Evolutionary conservation across 2,329 filamentous ascomycete species (phyloP).

Genomic region (Alternaria rosae): DNA sequence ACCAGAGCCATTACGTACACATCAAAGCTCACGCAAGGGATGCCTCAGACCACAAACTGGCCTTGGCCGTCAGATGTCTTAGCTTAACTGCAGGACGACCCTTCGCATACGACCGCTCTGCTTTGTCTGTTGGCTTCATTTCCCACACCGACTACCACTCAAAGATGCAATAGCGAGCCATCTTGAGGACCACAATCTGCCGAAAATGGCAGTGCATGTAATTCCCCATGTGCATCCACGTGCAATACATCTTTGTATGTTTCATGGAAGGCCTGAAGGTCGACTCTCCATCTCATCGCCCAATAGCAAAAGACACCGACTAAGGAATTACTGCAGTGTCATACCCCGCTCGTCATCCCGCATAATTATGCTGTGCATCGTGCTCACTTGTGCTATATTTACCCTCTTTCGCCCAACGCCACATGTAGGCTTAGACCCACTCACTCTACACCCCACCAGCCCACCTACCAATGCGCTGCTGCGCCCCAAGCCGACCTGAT

Average conservation of each 20-base stretch:
- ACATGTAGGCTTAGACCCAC: constrained; percentile 22
- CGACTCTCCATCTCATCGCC: constrained; percentile 8
- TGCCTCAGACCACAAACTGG: neutral
- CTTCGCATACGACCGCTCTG: neutral
- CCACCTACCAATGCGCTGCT: constrained; percentile 21
- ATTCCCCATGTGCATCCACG: constrained; percentile 11
- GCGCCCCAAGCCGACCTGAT: constrained; percentile 33
- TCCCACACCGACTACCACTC: neutral
- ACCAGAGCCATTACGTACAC: neutral
- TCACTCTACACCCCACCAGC: constrained; percentile 24
- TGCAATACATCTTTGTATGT: constrained; percentile 8
- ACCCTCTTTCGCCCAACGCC: constrained; percentile 18
- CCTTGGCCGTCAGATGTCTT: neutral
- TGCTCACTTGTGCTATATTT: constrained; percentile 28
- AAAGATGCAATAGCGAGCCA: neutral
- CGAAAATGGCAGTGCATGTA: constrained; percentile 11
- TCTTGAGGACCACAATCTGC: neutral
- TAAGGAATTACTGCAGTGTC: constrained; percentile 19
- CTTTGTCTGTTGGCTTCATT: constrained; percentile 2
- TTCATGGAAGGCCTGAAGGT: constrained; percentile 20
- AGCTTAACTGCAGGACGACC: neutral
- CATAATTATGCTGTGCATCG: constrained; percentile 15
- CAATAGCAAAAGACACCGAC: constrained; percentile 5
- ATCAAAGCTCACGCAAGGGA: neutral
- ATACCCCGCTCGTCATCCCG: constrained; percentile 21